These are phyloP conservation scores for Sugiyamaella castrensis DNA, from an alignment of 1,139 yeast species.

Conservation along the genomic window DNA sequence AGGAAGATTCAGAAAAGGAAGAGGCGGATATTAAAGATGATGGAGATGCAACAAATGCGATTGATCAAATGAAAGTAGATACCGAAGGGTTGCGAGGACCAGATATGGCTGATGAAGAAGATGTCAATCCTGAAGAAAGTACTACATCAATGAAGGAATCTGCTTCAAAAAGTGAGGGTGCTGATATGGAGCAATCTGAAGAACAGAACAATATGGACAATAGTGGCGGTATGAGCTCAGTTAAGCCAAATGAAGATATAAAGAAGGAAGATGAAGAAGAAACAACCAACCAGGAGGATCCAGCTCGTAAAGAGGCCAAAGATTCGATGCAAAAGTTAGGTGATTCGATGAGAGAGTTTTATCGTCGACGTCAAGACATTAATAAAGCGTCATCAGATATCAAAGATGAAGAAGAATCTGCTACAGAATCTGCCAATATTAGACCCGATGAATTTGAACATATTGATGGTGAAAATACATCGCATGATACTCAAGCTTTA, in stretches of 20 bases:
- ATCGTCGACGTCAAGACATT: conserved; percentile 86
- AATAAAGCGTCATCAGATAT: conserved; percentile 44
- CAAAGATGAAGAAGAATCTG: conserved; percentile 36
- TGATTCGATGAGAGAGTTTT: conserved; percentile 86
- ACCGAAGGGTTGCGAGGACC: conserved; percentile 40
- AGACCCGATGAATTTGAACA: conserved; percentile 91
- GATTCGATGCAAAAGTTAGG: conserved; percentile 86
- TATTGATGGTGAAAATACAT: conserved; percentile 71
- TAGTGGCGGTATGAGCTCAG: conserved; percentile 26
- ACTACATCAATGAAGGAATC: conserved; percentile 65
- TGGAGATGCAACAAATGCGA: conserved; percentile 45
- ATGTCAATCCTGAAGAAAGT: conserved; percentile 32
- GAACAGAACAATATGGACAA: conserved; percentile 47
- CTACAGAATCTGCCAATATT: conserved; percentile 52
- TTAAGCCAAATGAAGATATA: conserved; percentile 25
- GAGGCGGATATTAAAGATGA: conserved; percentile 64
- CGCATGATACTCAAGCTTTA: conserved; percentile 80
- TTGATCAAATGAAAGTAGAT: conserved; percentile 30
- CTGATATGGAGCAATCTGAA: conserved; percentile 62
- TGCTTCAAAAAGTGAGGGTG: conserved; percentile 74
- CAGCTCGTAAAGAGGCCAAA: conserved; percentile 67
- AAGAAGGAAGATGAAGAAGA: conserved; percentile 29
- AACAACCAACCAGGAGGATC: conserved; percentile 46
- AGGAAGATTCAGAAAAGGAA: conserved; percentile 35
- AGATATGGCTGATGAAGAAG: conserved; percentile 53